Base-by-base conservation (phyloP, 2,329 filamentous ascomycete genomes). In the Sporothrix inflata region DNA sequence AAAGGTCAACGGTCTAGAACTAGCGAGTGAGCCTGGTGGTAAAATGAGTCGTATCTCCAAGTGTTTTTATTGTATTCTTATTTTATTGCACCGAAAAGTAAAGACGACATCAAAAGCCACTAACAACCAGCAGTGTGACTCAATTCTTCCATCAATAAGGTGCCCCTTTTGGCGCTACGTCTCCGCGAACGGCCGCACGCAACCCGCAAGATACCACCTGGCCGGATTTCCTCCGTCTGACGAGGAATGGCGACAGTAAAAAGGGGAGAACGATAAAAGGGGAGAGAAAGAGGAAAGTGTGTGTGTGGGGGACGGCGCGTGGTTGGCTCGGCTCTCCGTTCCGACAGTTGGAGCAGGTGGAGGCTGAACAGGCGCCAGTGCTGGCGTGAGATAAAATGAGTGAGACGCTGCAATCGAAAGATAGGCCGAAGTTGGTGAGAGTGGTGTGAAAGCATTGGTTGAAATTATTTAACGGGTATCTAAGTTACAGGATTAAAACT, bases 111-210 rank as follows among this genome's bases (percentile, higher is more conserved):
- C 21, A 27, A n/a, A 11, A 63, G n/a, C 60, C 45, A 27, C 38
- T 42, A 8, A 45, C 38, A 45, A 4, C 21, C 19, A n/a, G 53
- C 53, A 34, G 53, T 42, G 57, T 27, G 60, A 19, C 60, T 45
- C 60, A 27, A 65, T 65, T 65, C 60, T 65, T 65, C 60, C 60
- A 65, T 65, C 60, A 65, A 65, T 65, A 21, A 45, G 38, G 21
- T 65, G 38, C n/a, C 9, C 38, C 6, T 65, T 65, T 42, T 21
- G 12, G 21, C 60, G 11, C 57, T 16, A 27, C 14, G 60, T 34
- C 27, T 57, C 53, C 53, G 53, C n/a, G 16, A 57, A 57, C 27
- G 14, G 53, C 53, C 30, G 27, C 49, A 53, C 21, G 53, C 11
- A 42, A n/a, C 34, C 27, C 57, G 34, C 53, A 19, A 34, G 53